Conservation (phyloP, 2,329 filamentous ascomycete genomes). For the Monosporascus sp. region DNA sequence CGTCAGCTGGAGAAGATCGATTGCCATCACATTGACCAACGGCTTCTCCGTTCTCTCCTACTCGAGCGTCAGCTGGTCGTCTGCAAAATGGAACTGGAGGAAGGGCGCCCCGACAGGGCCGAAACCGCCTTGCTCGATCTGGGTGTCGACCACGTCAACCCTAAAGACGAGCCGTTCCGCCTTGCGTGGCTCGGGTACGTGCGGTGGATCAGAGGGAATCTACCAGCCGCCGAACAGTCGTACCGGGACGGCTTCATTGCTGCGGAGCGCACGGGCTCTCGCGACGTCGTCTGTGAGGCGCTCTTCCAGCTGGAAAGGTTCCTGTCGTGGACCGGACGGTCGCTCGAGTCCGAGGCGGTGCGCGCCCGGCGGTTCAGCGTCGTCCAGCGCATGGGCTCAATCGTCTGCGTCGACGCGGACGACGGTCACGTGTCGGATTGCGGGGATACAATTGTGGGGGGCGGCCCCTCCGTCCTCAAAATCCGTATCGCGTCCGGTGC, state of each 20-base stretch:
- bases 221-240: conserved; percentile 14
- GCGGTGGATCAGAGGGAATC: conserved; percentile 16
- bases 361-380: conserved; percentile 17
- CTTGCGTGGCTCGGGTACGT: conserved; percentile 23
- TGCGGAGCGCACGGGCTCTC: conserved; percentile 19
- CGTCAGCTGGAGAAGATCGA: conserved; percentile 15
- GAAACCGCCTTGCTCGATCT: conserved; percentile 17
- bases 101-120: conserved; percentile 14
- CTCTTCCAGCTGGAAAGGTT: conserved; percentile 25
- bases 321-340: conserved; percentile 17
- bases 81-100: conserved; percentile 20
- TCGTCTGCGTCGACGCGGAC: conserved; percentile 18
- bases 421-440: background rate
- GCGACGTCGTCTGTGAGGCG: conserved; percentile 21
- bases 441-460: no score
- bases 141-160: conserved; percentile 11
- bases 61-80: conserved; percentile 21
- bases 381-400: conserved; percentile 14
- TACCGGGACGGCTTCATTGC: conserved; percentile 19
- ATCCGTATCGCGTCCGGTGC: background rate
- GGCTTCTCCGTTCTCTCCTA: conserved; percentile 17
- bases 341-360: conserved; percentile 18
- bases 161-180: conserved; percentile 22
- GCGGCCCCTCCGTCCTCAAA: background rate
- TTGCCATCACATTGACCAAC: conserved; percentile 5